Base-by-base conservation (phyloP, 208 protist species). In the Crithidia brevicula region DNA sequence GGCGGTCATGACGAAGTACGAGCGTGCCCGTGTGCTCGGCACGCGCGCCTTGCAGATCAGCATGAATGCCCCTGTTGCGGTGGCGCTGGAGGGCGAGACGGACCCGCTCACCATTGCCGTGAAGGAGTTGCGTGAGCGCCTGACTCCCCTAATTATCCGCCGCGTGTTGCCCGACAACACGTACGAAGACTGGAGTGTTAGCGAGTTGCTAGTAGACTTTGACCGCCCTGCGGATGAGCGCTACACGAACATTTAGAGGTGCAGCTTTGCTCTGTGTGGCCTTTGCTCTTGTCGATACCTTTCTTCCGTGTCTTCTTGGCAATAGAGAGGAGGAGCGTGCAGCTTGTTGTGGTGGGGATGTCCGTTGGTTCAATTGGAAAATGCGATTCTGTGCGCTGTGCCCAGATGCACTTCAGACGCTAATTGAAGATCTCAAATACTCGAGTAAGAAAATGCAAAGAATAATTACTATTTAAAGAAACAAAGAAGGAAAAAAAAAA, bases 1-100 rank as follows among this genome's bases (percentile, higher is more conserved):
- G 13, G 85, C 83, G 38, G 98, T 98, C 53, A 88, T 99, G 74
- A 99, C 99, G 22, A 99, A 99, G 86, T 99, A 99, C 72, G 99
- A 99, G 81, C 83, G 98, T 10, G 98, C 99, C 3, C 86, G 99
- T 46, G 73, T 99, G 25, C 92, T 99, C 9, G 99, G 99, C 46
- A 98, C 97, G 18, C 91, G 99, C 22, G 98, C 99, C 22, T 81
- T 99, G 66, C 99, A 99, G 83, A 99, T 99, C 40, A 97, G 91
- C 80, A 98, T 99, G 96, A 98, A 98, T 61, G 98, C 99, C 15
- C 98, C 98, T 3, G 92, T 99, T 13, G 90, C 99, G 64, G 97
- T 99, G 16, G 89, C 98, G 25, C 51, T 99, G 11, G 88, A 98
- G 59, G 98, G 98, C 13, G 96, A 99, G 73, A 99, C 97, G 2